phyloP scores from a whole-genome alignment of 768 basidiomycete genomes.

The Lanmaoa rubissima region DNA sequence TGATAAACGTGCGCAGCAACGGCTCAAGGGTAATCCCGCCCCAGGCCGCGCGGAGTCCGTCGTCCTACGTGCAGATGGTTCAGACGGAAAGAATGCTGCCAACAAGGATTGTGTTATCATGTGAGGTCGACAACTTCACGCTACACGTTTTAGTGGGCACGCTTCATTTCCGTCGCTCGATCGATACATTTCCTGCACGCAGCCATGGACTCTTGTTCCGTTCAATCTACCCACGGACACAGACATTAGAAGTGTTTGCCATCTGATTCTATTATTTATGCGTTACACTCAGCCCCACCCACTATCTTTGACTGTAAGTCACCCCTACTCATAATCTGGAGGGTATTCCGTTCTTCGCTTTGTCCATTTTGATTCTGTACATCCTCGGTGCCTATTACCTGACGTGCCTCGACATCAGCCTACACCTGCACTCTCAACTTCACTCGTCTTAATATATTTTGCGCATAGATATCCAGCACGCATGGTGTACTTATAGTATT shows the following conservation, averaged over 20 bases:
- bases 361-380: slow-evolving; percentile 4
- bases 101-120: slow-evolving; percentile 88
- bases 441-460: slow-evolving; percentile 6
- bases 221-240: slow-evolving; percentile 21
- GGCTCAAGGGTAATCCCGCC: slow-evolving; percentile 62
- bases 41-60: slow-evolving; percentile 64
- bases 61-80: slow-evolving; percentile 51
- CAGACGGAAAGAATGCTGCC: slow-evolving; percentile 46
- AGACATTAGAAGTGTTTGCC: slow-evolving; percentile 9
- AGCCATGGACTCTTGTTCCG: slow-evolving; percentile 3
- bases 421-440: slow-evolving; percentile 1
- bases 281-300: slow-evolving; percentile 7
- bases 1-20: slow-evolving; percentile 89
- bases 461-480: slow-evolving; percentile 22
- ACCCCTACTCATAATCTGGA: slow-evolving; percentile 1
- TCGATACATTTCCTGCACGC: not conserved
- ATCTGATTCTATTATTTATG: slow-evolving; percentile 10
- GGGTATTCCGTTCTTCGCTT: slow-evolving; percentile 2
- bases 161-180: slow-evolving; percentile 15
- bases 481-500: slow-evolving; percentile 17
- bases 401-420: not conserved
- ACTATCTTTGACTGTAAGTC: not conserved
- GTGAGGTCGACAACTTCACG: slow-evolving; percentile 42
- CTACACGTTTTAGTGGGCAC: slow-evolving; percentile 5
- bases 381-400: not conserved